phyloP scores from a whole-genome alignment of 164 flowering plant genomes.

The Santalum album region DNA sequence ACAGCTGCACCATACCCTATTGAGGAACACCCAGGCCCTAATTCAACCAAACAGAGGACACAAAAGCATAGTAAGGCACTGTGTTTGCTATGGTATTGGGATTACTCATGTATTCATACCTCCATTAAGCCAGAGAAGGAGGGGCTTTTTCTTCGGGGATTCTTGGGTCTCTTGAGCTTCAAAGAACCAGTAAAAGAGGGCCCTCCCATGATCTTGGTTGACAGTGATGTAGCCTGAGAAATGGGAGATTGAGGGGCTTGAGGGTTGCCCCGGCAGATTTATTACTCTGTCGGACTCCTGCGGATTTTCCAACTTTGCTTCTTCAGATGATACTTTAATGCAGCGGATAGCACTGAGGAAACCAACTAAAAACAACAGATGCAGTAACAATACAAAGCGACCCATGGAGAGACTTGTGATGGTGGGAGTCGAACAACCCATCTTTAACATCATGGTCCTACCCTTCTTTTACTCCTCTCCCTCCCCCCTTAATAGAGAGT shows the following conservation, averaged over 20 bases:
- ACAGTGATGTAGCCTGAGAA: conserved; percentile 67
- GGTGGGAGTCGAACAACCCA: too few relatives aligned
- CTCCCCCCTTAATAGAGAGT: too few relatives aligned
- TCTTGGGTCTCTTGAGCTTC: conserved; percentile 55
- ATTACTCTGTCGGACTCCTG: conserved; percentile 38
- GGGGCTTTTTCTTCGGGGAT: conserved; percentile 35
- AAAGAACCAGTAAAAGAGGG: conserved; percentile 78
- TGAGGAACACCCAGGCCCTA: conserved; percentile 89
- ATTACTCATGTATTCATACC: too few relatives aligned
- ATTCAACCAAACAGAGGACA: too few relatives aligned
- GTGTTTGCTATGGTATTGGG: too few relatives aligned
- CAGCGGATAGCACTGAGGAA: conserved; percentile 9
- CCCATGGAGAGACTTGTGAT: too few relatives aligned
- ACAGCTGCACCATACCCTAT: conserved; percentile 68
- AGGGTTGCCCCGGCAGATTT: conserved; percentile 62
- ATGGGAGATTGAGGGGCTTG: conserved; percentile 38
- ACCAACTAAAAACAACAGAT: too few relatives aligned
- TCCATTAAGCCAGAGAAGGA: conserved; percentile 76
- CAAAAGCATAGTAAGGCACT: too few relatives aligned
- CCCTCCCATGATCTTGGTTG: conserved; percentile 51
- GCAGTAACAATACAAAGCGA: too few relatives aligned
- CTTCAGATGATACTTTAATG: conserved; percentile 5
- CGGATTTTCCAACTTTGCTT: not conserved
- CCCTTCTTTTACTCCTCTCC: too few relatives aligned
- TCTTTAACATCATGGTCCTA: too few relatives aligned